Conservation (phyloP, 2,329 filamentous ascomycete genomes). For the Elsinoe necatrix region DNA sequence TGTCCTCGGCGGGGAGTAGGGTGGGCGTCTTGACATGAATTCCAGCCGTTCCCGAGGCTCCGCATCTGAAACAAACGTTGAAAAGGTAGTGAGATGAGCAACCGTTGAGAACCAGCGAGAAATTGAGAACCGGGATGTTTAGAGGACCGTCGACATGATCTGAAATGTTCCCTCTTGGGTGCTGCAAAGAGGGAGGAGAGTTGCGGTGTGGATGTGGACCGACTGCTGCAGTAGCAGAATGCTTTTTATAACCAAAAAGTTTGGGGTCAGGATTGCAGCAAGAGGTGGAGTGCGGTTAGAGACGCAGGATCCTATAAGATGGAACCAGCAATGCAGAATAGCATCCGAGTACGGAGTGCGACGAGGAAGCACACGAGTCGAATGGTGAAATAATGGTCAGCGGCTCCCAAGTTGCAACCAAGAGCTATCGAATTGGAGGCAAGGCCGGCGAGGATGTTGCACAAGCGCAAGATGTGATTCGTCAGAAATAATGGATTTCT, state of each 20-base stretch:
- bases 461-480: conserved; percentile 8
- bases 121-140: background rate
- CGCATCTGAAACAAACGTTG: conserved; percentile 14
- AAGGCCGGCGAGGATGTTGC: background rate
- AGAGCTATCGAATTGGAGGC: conserved; percentile 9
- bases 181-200: background rate
- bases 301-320: background rate
- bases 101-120: conserved; percentile 9
- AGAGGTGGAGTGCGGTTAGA: conserved; percentile 8
- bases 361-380: conserved; percentile 5
- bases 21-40: conserved; percentile 13
- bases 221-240: conserved; percentile 12
- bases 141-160: conserved; percentile 1
- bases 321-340: background rate
- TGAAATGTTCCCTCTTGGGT: background rate
- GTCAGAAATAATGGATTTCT: conserved; percentile 10
- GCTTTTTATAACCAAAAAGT: conserved; percentile 12
- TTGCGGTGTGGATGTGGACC: conserved; percentile 10
- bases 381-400: conserved; percentile 1
- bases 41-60: conserved; percentile 11
- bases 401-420: background rate
- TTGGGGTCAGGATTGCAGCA: conserved; percentile 8
- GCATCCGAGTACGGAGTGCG: background rate
- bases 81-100: conserved; percentile 12
- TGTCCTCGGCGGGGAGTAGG: conserved; percentile 4